Evolutionary conservation across 2,329 filamentous ascomycete genomes (phyloP).

Genomic region (Sclerotinia minor): DNA sequence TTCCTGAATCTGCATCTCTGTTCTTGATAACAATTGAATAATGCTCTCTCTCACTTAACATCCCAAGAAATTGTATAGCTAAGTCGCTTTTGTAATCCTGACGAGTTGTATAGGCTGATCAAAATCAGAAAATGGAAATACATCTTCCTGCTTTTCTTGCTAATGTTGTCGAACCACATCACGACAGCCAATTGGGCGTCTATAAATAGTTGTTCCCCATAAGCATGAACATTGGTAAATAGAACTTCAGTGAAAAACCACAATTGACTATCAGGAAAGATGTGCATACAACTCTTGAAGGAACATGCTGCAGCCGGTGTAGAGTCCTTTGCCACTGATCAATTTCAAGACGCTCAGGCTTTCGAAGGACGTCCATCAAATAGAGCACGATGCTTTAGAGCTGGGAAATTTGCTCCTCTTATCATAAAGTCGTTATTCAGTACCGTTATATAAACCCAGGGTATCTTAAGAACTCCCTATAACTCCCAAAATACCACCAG

Average conservation of each 20-base stretch:
- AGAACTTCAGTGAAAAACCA: not conserved
- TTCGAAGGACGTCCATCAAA: not conserved
- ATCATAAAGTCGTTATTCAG: not conserved
- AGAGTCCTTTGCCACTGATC: constrained; percentile 1
- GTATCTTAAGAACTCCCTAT: constrained; percentile 13
- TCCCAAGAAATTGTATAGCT: not conserved
- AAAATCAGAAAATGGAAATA: not conserved
- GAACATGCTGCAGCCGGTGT: not conserved
- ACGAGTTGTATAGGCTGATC: not conserved
- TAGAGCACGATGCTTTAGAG: not conserved
- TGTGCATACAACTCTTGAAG: not conserved
- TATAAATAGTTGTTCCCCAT: not conserved
- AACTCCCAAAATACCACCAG: constrained; percentile 10
- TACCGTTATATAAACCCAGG: constrained; percentile 12
- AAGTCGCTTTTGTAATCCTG: not conserved
- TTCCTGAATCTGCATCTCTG: not conserved
- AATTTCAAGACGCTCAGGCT: not conserved
- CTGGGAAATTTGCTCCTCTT: not conserved
- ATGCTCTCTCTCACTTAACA: not conserved
- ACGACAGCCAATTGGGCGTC: not conserved
- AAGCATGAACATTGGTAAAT: not conserved
- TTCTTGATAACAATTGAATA: not conserved
- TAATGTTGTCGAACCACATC: no score
- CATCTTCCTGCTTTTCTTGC: not conserved
- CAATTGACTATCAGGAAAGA: not conserved